Conservation (phyloP, 208 protist genomes). For the Trypanosoma platydactyli region DNA sequence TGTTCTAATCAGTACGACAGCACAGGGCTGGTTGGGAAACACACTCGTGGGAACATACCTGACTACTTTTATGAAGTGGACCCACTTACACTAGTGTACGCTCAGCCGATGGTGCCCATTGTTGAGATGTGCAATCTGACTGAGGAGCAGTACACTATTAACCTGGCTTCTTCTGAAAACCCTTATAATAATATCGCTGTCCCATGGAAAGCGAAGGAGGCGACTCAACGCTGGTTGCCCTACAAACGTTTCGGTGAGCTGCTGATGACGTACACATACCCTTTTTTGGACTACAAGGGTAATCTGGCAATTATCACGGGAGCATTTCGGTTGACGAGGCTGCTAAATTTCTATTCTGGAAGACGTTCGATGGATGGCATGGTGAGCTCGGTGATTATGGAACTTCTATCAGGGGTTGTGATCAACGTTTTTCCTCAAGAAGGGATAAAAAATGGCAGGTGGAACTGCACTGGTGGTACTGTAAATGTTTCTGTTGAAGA, state of each 20-base stretch:
- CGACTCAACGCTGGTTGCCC: constrained; percentile 22
- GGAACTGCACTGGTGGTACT: constrained; percentile 26
- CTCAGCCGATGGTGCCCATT: constrained; percentile 27
- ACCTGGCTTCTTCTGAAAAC: constrained; percentile 40
- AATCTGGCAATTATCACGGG: constrained; percentile 45
- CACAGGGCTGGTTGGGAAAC: constrained; percentile 33
- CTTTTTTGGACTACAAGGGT: constrained; percentile 53
- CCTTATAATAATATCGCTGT: constrained; percentile 40
- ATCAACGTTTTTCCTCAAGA: constrained; percentile 37
- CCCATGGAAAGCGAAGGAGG: constrained; percentile 31
- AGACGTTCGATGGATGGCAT: background rate
- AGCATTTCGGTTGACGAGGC: constrained; percentile 31
- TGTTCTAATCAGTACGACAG: constrained; percentile 53
- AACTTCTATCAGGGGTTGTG: constrained; percentile 39
- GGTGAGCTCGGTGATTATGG: constrained; percentile 38
- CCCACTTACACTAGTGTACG: constrained; percentile 28
- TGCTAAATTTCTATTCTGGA: constrained; percentile 24
- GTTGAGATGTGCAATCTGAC: constrained; percentile 38
- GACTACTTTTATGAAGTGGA: constrained; percentile 46
- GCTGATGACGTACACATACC: constrained; percentile 54
- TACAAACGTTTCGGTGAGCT: constrained; percentile 23
- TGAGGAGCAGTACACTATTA: constrained; percentile 39
- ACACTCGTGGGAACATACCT: constrained; percentile 32
- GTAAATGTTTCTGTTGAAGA: constrained; percentile 7
- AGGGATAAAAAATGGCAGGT: constrained; percentile 39